A percentile compares a stretch with the other conserved stretches of the same genome.
Conservation (phyloP, 306 rosid genomes). For the Corylus heterophylla region DNA sequence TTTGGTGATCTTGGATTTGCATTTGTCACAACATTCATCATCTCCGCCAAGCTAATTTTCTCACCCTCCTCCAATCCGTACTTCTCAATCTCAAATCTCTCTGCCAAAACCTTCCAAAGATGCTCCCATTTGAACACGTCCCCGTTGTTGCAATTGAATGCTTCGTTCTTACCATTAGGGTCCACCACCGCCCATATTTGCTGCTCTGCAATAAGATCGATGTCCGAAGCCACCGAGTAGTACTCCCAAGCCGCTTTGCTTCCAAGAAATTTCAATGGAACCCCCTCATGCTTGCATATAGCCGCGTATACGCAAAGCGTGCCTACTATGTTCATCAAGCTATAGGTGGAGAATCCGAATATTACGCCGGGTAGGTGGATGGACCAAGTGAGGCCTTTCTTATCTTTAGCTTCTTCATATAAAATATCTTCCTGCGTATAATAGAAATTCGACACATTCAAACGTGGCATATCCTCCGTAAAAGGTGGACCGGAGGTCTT, state of each 20-base stretch:
- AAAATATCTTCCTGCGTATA: conserved; percentile 54
- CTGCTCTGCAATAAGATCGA: conserved; percentile 75
- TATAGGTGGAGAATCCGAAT: conserved; percentile 66
- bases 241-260: conserved; percentile 46
- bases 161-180: conserved; percentile 63
- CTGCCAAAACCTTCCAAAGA: conserved; percentile 66
- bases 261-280: conserved; percentile 62
- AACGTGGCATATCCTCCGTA: conserved; percentile 47
- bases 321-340: conserved; percentile 57
- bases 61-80: conserved; percentile 54
- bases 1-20: too few relatives aligned
- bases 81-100: conserved; percentile 64
- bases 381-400: conserved; percentile 57
- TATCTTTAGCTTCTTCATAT: conserved; percentile 44
- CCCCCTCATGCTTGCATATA: conserved; percentile 61
- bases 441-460: conserved; percentile 53
- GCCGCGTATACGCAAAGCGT: conserved; percentile 57
- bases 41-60: conserved; percentile 34
- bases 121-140: conserved; percentile 68
- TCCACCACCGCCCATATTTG: conserved; percentile 82
- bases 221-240: conserved; percentile 49
- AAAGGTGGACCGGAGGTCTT: conserved; percentile 50
- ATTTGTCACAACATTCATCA: conserved; percentile 4
- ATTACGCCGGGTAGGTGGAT: conserved; percentile 51
- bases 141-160: conserved; percentile 60